Percentiles rank a stretch among this genome's conserved stretches.
Evolutionary conservation across 352 stramenopile genomes (phyloP).

Genomic region (Phytophthora meadii): DNA sequence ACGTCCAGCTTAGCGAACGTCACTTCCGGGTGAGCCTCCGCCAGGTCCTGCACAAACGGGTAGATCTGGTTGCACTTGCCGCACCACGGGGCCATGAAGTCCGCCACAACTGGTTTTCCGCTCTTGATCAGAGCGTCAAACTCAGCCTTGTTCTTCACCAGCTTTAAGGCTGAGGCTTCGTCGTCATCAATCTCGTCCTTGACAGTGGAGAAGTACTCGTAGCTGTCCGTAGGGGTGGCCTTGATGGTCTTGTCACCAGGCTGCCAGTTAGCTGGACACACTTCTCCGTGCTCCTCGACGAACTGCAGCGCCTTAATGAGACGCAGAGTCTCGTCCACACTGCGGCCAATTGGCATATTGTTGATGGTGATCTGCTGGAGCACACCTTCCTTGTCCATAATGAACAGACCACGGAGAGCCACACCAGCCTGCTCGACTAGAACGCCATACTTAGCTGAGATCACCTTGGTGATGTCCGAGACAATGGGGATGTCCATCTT

Average conservation of each 20-base stretch:
- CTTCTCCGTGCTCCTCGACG: conserved; percentile 91
- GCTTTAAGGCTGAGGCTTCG: conserved; percentile 46
- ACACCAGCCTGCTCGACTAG: conserved; percentile 87
- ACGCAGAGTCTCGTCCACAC: conserved; percentile 93
- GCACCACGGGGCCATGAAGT: conserved; percentile 90
- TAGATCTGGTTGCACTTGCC: conserved; percentile 89
- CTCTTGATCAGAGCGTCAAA: conserved; percentile 70
- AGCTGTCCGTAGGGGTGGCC: conserved; percentile 78
- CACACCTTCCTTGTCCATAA: conserved; percentile 92
- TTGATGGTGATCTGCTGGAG: conserved; percentile 92
- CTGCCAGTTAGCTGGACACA: conserved; percentile 94
- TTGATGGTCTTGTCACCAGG: conserved; percentile 92
- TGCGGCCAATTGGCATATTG: conserved; percentile 93
- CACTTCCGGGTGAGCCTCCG: conserved; percentile 67
- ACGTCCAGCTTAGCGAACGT: conserved; percentile 86
- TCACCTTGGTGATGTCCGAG: conserved; percentile 94
- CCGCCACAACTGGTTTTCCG: conserved; percentile 77
- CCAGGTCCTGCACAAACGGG: conserved; percentile 76
- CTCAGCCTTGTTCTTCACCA: conserved; percentile 66
- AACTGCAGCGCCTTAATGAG: conserved; percentile 95
- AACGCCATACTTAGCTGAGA: conserved; percentile 92
- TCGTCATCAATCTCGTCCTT: conserved; percentile 58
- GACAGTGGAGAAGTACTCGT: conserved; percentile 88
- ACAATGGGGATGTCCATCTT: conserved; percentile 94
- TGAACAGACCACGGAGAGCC: conserved; percentile 92